phyloP scores from a whole-genome alignment of 108 stramenopile genomes.

The Conticribra weissflogii region DNA sequence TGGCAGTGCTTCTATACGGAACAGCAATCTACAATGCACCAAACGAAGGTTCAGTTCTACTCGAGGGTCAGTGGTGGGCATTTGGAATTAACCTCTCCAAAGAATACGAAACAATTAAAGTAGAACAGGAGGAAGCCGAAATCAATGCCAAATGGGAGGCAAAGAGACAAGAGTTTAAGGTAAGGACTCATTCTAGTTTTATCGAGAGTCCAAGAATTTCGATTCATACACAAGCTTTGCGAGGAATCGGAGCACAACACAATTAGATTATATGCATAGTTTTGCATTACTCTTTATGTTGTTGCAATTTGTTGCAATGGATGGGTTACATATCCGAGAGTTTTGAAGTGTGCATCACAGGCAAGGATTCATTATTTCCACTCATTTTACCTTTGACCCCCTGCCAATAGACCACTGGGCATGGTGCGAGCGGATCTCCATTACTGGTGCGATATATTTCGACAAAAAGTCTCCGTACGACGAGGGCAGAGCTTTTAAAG shows the following conservation, averaged over 20 bases:
- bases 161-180: slow-evolving; percentile 52
- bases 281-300: background rate
- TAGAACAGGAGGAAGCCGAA: slow-evolving; percentile 54
- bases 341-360: background rate
- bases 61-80: slow-evolving; percentile 76
- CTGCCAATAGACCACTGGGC: slow-evolving; percentile 1
- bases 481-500: background rate
- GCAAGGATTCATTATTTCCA: background rate
- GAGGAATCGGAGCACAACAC: slow-evolving; percentile 51
- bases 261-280: slow-evolving; percentile 3
- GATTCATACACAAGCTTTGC: slow-evolving; percentile 63
- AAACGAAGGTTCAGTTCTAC: slow-evolving; percentile 78
- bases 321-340: background rate
- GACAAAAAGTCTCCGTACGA: background rate
- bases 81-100: slow-evolving; percentile 62
- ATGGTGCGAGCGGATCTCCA: slow-evolving; percentile 20
- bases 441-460: slow-evolving; percentile 22
- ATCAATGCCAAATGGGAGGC: slow-evolving; percentile 61
- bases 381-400: background rate
- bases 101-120: slow-evolving; percentile 68
- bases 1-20: slow-evolving; percentile 92
- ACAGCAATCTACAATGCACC: slow-evolving; percentile 96
- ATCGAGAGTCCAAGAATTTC: slow-evolving; percentile 61
- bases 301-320: background rate
- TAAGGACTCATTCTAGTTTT: slow-evolving; percentile 59